Evolutionary conservation across 179 eudicot genomes (phyloP).

Genomic region (Heliamphora pulchella): DNA sequence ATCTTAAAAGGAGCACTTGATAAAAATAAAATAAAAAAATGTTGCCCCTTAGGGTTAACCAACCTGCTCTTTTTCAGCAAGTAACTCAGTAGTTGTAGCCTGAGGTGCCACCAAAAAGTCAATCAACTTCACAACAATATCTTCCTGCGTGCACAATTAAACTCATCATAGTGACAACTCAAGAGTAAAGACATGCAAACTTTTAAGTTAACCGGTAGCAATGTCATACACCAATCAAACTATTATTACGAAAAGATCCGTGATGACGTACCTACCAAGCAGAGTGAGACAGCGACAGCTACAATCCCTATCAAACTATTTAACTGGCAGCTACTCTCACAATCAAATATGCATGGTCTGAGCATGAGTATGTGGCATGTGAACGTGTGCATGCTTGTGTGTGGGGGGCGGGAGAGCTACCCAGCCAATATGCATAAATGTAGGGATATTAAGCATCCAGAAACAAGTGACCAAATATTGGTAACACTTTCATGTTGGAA

Average conservation of each 20-base stretch:
- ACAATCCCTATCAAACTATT: not conserved
- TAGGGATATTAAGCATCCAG: not conserved
- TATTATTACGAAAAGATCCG: no score
- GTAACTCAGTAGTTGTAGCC: constrained; percentile 65
- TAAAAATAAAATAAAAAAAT: not conserved
- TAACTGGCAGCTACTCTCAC: not conserved
- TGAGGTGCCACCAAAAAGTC: constrained; percentile 88
- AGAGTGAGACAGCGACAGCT: not conserved
- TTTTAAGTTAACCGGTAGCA: not conserved
- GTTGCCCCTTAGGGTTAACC: constrained; percentile 8
- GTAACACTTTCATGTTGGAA: not conserved
- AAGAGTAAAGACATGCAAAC: not conserved
- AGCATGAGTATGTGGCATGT: not conserved
- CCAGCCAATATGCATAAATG: not conserved
- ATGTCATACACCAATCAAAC: not conserved
- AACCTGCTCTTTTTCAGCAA: constrained; percentile 91
- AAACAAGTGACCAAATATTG: not conserved
- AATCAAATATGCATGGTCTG: not conserved
- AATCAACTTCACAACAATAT: constrained; percentile 57
- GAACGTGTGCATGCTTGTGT: not conserved
- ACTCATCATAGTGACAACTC: constrained; percentile 1
- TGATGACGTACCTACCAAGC: no score
- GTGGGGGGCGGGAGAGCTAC: not conserved
- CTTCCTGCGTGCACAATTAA: constrained; percentile 48
- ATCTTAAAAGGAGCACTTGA: not conserved